Conservation (phyloP, 2,329 filamentous ascomycete genomes). For the Hymenoscyphus fructigenus region DNA sequence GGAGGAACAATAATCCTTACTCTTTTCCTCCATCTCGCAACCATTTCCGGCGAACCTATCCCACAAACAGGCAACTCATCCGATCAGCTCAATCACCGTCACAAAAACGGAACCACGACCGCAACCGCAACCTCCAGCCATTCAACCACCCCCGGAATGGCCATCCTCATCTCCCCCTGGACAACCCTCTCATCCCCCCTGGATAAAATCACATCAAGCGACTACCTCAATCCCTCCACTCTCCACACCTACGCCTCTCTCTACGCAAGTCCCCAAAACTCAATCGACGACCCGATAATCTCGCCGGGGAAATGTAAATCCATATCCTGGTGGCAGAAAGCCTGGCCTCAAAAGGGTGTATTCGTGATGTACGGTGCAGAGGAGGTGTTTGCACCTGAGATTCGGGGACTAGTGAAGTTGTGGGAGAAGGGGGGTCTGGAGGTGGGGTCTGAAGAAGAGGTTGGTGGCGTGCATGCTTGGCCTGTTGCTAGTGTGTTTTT, state of each 20-base stretch:
- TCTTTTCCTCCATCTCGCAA: constrained; percentile 65
- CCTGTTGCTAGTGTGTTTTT: constrained; percentile 66
- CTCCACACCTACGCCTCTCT: constrained; percentile 69
- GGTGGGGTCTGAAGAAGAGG: constrained; percentile 51
- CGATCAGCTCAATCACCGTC: constrained; percentile 7
- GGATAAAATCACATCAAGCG: constrained; percentile 68
- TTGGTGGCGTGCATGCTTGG: constrained; percentile 77
- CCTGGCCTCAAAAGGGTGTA: constrained; percentile 65
- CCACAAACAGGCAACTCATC: neutral
- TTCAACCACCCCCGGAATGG: constrained; percentile 52
- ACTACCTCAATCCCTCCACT: constrained; percentile 68
- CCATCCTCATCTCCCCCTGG: constrained; percentile 79
- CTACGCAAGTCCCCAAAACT: constrained; percentile 58
- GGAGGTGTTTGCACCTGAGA: constrained; percentile 74
- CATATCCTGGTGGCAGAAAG: constrained; percentile 62
- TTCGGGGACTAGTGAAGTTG: constrained; percentile 56
- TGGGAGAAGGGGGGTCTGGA: constrained; percentile 53
- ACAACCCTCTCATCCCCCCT: constrained; percentile 66
- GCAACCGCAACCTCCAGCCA: constrained; percentile 5
- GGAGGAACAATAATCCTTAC: constrained; percentile 73
- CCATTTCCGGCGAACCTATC: neutral
- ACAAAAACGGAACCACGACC: too few species aligned
- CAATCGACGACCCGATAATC: constrained; percentile 53
- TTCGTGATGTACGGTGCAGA: constrained; percentile 72
- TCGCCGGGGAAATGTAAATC: constrained; percentile 73